Evolutionary conservation across 2,329 filamentous ascomycete species (phyloP).

Genomic region (Diaporthe australafricana): DNA sequence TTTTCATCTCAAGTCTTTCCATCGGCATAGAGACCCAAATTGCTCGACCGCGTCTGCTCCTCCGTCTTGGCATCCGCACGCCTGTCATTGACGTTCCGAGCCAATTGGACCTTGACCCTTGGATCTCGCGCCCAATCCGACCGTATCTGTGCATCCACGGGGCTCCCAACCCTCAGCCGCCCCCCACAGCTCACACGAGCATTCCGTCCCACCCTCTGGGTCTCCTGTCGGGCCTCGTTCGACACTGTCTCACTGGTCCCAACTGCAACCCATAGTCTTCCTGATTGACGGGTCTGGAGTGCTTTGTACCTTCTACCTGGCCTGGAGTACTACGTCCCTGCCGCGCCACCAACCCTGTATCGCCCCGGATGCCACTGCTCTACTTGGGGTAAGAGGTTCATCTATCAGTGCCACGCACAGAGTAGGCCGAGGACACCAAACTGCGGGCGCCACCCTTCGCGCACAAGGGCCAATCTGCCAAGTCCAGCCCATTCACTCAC

Average conservation of each 20-base stretch:
- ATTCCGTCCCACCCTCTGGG: background rate
- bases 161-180: slow-evolving; percentile 1
- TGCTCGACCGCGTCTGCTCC: background rate
- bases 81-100: slow-evolving; percentile 16
- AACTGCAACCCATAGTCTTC: slow-evolving; percentile 4
- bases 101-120: slow-evolving; percentile 8
- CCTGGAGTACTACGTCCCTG: background rate
- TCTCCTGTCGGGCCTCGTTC: background rate
- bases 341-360: slow-evolving; percentile 15
- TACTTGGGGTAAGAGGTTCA: slow-evolving; percentile 26
- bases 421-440: slow-evolving; percentile 11
- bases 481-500: slow-evolving; percentile 24
- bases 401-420: slow-evolving; percentile 21
- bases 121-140: slow-evolving; percentile 17
- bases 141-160: background rate
- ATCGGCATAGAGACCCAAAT: slow-evolving; percentile 7
- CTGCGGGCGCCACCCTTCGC: slow-evolving; percentile 14
- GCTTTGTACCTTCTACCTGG: slow-evolving; percentile 1
- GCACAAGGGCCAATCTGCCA: slow-evolving; percentile 27
- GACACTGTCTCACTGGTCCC: slow-evolving; percentile 30
- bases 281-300: background rate
- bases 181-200: slow-evolving; percentile 6
- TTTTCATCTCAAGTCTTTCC: slow-evolving; percentile 19
- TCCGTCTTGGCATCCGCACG: slow-evolving; percentile 23
- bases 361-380: slow-evolving; percentile 17